Evolutionary conservation across 2,329 filamentous ascomycete genomes (phyloP), one percentile per base, ranked within the genome.

Genomic region (Aureobasidium sp.): DNA sequence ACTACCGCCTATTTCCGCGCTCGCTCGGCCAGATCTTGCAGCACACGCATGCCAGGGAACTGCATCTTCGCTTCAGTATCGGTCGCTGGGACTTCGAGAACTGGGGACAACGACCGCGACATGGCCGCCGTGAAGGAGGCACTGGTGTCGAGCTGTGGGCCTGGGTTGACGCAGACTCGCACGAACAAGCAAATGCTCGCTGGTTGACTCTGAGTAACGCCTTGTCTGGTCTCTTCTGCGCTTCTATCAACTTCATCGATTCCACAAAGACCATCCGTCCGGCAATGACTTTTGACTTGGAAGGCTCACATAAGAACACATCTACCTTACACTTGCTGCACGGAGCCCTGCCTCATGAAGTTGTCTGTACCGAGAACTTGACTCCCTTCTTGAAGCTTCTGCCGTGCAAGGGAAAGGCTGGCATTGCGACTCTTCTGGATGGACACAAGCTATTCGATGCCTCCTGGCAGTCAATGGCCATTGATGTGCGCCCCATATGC

Each of bases 91-190:
- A 99, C 74, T 90, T 92, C 2, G 90, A 96, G 76, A 89, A 82
- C 67, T 99, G 94, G 94, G 94, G 94, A n/a, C 84, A 89, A 7
- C 81, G 93, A 67, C 94, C 94, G 0, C 95, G 90, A 87, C 83
- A 90, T 72, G 94, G 94, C 7, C 85, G 86, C 44, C 87, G 90
- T 70, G 94, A 97, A 75, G 94, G 94, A 39, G 92, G 92, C 30
- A 97, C 93, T 0, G 94, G 94, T 5, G 94, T 97, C 2, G 94
- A 99, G 78, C 78, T 99, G 8, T 99, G 94, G 94, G 94, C 94
- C 1, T 99, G 94, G 94, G 81, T 99, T 47, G 91, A 97, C 69
- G 91, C 91, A 3, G 81, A 85, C 49, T 86, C 83, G 3, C 88
- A 95, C 65, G 82, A 88, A 64, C 85, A 92, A 71, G 91, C 92